Percentiles rank a stretch among this genome's conserved stretches.
phyloP scores from a whole-genome alignment of 768 basidiomycete genomes.

The Glaciozyma antarctica region DNA sequence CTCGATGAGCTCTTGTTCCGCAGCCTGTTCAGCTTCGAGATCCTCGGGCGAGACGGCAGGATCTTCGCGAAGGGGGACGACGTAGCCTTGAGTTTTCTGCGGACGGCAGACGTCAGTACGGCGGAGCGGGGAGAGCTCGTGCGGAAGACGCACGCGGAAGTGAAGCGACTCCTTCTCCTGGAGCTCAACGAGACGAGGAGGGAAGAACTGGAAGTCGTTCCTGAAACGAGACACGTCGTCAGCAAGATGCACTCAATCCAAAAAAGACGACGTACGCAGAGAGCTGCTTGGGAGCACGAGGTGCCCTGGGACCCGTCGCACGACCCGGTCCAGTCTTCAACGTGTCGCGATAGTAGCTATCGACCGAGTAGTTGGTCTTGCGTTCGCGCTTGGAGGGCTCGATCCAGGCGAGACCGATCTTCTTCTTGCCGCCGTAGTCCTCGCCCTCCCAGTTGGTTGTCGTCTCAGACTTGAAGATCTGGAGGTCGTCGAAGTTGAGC shows the following conservation, averaged over 20 bases:
- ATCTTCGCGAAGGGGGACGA: conserved; percentile 52
- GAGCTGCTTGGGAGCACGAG: conserved; percentile 80
- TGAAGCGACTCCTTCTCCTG: conserved; percentile 80
- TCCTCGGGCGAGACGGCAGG: conserved; percentile 72
- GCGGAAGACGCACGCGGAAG: conserved; percentile 50
- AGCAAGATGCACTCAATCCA: not conserved
- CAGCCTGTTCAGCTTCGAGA: conserved; percentile 66
- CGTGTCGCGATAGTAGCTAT: conserved; percentile 89
- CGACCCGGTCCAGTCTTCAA: conserved; percentile 56
- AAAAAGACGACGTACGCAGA: conserved; percentile 48
- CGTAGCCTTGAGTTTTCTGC: conserved; percentile 37
- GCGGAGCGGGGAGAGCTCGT: not conserved
- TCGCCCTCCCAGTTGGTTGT: conserved; percentile 36
- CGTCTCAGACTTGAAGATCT: conserved; percentile 73
- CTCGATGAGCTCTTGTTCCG: conserved; percentile 80
- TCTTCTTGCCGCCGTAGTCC: conserved; percentile 29
- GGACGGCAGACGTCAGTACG: conserved; percentile 28
- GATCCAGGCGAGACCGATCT: conserved; percentile 44
- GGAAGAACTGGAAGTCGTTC: conserved; percentile 96
- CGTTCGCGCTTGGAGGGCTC: conserved; percentile 88
- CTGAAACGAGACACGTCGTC: conserved; percentile 40
- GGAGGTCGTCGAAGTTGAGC: conserved; percentile 85
- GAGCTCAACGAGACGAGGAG: conserved; percentile 62
- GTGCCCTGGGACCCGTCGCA: conserved; percentile 65
- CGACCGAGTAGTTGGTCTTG: conserved; percentile 87